Conservation (phyloP, 2,329 filamentous ascomycete species). For the Diaporthe eres region DNA sequence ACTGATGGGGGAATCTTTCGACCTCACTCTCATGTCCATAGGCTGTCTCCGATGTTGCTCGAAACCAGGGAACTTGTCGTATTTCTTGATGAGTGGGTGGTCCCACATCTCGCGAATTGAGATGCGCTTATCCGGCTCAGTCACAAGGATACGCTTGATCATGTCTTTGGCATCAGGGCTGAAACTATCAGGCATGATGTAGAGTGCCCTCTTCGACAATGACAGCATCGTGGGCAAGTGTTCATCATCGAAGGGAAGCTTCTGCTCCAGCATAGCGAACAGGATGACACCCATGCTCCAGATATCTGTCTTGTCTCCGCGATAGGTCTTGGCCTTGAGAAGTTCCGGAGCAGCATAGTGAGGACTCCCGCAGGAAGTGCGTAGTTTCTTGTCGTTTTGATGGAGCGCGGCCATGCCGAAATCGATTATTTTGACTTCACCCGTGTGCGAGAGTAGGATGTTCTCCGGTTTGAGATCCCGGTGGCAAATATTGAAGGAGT, state of each 20-base stretch:
- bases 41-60: conserved; percentile 68
- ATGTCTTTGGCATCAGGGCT: conserved; percentile 81
- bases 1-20: conserved; percentile 69
- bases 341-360: conserved; percentile 97
- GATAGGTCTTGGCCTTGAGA: conserved; percentile 82
- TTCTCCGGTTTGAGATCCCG: conserved; percentile 98
- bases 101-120: conserved; percentile 85
- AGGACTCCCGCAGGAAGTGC: conserved; percentile 93
- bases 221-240: conserved; percentile 67
- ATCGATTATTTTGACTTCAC: conserved; percentile 92
- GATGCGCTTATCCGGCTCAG: conserved; percentile 84
- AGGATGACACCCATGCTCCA: conserved; percentile 96
- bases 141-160: conserved; percentile 82
- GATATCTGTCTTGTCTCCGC: conserved; percentile 88
- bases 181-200: conserved; percentile 73
- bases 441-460: conserved; percentile 83
- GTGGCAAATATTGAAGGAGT: conserved; percentile 95
- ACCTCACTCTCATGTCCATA: conserved; percentile 72
- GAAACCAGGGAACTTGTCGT: conserved; percentile 80
- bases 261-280: conserved; percentile 87
- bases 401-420: conserved; percentile 97
- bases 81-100: conserved; percentile 89
- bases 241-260: conserved; percentile 85
- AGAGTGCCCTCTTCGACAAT: conserved; percentile 72
- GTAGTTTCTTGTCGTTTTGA: conserved; percentile 83